Conservation (phyloP, 805 yeast species). For the Ogataea salicorniae region DNA sequence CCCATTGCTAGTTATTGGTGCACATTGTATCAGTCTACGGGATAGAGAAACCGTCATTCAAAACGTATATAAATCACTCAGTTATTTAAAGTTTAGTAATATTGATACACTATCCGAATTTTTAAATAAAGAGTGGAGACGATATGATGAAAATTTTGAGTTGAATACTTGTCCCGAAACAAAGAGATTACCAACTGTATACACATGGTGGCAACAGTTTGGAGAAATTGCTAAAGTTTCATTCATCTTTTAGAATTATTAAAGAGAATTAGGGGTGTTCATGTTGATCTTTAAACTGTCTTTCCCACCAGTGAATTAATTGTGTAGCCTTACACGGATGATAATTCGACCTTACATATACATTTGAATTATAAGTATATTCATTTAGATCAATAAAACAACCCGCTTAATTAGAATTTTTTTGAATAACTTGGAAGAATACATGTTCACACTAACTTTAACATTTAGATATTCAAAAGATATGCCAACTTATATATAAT, state of each 20-base stretch:
- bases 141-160: not conserved
- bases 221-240: conserved; percentile 12
- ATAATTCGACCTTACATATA: no score
- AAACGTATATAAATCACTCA: conserved; percentile 9
- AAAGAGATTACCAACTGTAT: not conserved
- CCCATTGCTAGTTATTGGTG: conserved; percentile 23
- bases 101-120: conserved; percentile 13
- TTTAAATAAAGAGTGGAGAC: conserved; percentile 17
- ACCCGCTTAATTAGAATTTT: no score
- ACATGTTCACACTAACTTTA: no score
- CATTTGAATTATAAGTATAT: no score
- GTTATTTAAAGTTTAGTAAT: conserved; percentile 20
- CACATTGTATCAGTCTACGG: conserved; percentile 11
- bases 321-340: no score
- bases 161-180: not conserved
- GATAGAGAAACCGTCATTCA: conserved; percentile 14
- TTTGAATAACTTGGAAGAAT: no score
- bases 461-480: no score
- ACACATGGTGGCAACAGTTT: conserved; percentile 16
- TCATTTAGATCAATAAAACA: no score
- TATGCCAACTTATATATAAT: no score
- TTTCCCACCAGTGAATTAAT: no score
- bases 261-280: not conserved
- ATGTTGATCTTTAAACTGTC: not conserved
- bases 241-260: conserved; percentile 13